Conservation (phyloP, 2,329 filamentous ascomycete genomes). For the Hypoxylon sp. region DNA sequence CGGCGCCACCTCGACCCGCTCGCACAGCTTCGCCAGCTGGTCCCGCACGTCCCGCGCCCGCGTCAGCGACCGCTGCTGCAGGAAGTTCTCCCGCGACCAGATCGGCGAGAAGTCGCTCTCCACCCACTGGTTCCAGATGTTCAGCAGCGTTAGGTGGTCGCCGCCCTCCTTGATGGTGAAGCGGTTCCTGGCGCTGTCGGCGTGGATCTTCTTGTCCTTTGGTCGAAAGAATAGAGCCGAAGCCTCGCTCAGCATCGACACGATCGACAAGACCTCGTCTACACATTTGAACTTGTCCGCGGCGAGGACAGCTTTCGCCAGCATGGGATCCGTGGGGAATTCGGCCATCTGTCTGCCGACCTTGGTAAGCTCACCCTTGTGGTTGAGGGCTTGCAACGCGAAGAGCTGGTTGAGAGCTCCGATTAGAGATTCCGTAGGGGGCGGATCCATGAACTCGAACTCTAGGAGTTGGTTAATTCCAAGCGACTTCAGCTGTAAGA, state of each 20-base stretch:
- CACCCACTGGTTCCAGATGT: slow-evolving; percentile 95
- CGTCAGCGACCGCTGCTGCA: slow-evolving; percentile 89
- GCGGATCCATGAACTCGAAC: slow-evolving; percentile 96
- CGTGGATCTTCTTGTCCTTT: slow-evolving; percentile 97
- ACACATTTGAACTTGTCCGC: slow-evolving; percentile 92
- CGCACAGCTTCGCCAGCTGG: slow-evolving; percentile 89
- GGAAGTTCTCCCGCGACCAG: slow-evolving; percentile 91
- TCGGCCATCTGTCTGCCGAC: slow-evolving; percentile 94
- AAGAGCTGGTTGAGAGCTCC: slow-evolving; percentile 90
- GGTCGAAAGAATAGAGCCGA: slow-evolving; percentile 92
- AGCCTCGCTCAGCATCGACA: slow-evolving; percentile 92
- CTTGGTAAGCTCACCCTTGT: slow-evolving; percentile 87
- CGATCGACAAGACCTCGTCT: slow-evolving; percentile 88
- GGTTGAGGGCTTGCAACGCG: slow-evolving; percentile 86
- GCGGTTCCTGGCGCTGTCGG: slow-evolving; percentile 85
- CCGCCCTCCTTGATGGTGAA: slow-evolving; percentile 93
- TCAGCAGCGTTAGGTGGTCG: slow-evolving; percentile 86
- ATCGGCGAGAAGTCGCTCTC: slow-evolving; percentile 88
- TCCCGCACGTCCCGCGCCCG: slow-evolving; percentile 91
- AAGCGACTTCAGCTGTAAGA: slow-evolving; percentile 85
- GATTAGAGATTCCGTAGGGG: slow-evolving; percentile 88
- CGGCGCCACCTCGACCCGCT: slow-evolving; percentile 84
- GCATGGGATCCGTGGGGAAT: slow-evolving; percentile 90
- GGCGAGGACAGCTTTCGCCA: slow-evolving; percentile 86
- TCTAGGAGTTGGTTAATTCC: slow-evolving; percentile 92